phyloP scores from a whole-genome alignment of 345 rosid species.

The Conringia planisiliqua region DNA sequence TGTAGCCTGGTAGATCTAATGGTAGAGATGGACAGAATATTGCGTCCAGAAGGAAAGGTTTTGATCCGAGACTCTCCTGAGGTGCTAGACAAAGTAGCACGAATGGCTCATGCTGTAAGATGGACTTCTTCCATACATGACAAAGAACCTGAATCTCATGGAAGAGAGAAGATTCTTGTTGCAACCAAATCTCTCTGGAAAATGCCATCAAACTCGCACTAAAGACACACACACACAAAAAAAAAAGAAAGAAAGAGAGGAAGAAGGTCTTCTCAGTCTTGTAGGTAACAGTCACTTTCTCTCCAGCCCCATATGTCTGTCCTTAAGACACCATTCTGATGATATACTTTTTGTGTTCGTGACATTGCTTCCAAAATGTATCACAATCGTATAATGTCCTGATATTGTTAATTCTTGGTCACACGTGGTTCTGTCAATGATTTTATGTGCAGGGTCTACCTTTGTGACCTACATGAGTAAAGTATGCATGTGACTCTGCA shows the following conservation, averaged over 20 bases:
- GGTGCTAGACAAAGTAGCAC: slow-evolving; percentile 68
- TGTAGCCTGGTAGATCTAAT: slow-evolving; percentile 83
- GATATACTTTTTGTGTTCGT: slow-evolving; percentile 20
- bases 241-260: not conserved
- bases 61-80: slow-evolving; percentile 79
- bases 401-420: slow-evolving; percentile 27
- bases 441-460: slow-evolving; percentile 25
- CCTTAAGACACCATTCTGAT: slow-evolving; percentile 22
- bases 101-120: slow-evolving; percentile 65
- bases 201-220: slow-evolving; percentile 49
- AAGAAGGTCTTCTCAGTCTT: slow-evolving; percentile 29
- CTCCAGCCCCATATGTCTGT: slow-evolving; percentile 7
- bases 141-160: slow-evolving; percentile 69
- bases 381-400: slow-evolving; percentile 30
- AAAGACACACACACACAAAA: slow-evolving; percentile 3
- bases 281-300: slow-evolving; percentile 42
- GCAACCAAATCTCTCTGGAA: slow-evolving; percentile 70
- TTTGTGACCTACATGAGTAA: slow-evolving; percentile 34
- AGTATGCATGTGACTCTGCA: slow-evolving; percentile 34
- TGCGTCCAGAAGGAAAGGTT: slow-evolving; percentile 87
- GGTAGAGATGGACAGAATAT: slow-evolving; percentile 90
- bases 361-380: slow-evolving; percentile 35
- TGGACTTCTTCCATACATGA: slow-evolving; percentile 64
- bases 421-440: slow-evolving; percentile 31
- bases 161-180: slow-evolving; percentile 65